These are phyloP conservation scores for Cyclotella kingstonii DNA, from an alignment of 108 stramenopile species.

Conservation along the genomic window DNA sequence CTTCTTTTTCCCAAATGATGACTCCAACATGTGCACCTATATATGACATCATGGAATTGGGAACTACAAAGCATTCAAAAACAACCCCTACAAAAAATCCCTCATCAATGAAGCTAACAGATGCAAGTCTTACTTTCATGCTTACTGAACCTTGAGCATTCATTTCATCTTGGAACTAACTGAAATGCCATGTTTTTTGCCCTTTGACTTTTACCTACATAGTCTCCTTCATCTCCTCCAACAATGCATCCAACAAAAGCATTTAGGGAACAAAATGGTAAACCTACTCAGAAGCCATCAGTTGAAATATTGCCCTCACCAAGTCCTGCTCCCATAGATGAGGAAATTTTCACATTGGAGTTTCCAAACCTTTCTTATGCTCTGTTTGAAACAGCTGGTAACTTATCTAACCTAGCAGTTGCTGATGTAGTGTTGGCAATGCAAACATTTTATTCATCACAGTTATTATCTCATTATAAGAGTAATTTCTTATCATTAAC, in stretches of 20 bases:
- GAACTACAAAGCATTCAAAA: too few species aligned
- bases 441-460: conserved; percentile 4
- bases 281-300: neutral
- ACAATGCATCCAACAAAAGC: neutral
- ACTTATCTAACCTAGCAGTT: conserved; percentile 11
- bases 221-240: neutral
- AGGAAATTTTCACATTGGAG: neutral
- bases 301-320: too few species aligned
- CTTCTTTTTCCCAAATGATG: too few species aligned
- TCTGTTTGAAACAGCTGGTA: conserved; percentile 1
- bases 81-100: too few species aligned
- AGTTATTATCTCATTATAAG: conserved; percentile 5
- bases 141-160: too few species aligned
- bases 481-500: conserved; percentile 1
- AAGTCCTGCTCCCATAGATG: neutral
- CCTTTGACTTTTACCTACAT: neutral
- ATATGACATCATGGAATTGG: too few species aligned
- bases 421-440: conserved; percentile 2
- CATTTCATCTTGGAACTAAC: neutral
- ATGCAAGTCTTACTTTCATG: too few species aligned
- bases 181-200: too few species aligned
- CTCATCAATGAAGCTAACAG: too few species aligned
- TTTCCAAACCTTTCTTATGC: conserved; percentile 12
- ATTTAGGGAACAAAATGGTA: neutral
- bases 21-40: too few species aligned